Evolutionary conservation across 2,329 filamentous ascomycete genomes (phyloP).

Genomic region (Fusarium sp.): DNA sequence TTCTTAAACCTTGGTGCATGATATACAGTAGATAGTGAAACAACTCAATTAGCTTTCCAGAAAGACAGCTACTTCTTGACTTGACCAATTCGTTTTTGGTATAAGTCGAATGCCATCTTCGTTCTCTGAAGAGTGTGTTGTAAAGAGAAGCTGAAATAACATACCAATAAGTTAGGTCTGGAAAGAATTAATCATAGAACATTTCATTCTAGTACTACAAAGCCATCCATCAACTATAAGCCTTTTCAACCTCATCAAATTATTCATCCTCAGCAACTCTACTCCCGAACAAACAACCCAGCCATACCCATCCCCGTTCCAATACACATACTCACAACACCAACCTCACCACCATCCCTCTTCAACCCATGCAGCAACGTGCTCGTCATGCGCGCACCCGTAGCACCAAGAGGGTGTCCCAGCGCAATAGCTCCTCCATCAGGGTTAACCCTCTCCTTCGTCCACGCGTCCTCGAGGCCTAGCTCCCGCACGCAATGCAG

Average conservation of each 20-base stretch:
- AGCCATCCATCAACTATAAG: neutral
- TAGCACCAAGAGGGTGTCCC: conserved; percentile 91
- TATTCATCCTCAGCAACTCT: neutral
- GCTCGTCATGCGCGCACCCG: conserved; percentile 82
- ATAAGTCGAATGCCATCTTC: no score
- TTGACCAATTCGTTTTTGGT: no score
- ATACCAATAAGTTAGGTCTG: neutral
- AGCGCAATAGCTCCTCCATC: conserved; percentile 95
- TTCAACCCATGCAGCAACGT: conserved; percentile 76
- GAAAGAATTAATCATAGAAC: neutral
- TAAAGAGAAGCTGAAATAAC: neutral
- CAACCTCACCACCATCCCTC: conserved; percentile 79
- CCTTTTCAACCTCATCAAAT: neutral
- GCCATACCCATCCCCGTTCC: conserved; percentile 64
- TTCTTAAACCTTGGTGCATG: no score
- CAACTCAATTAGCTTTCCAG: no score
- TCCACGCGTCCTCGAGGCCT: conserved; percentile 72
- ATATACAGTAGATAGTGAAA: no score
- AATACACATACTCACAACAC: conserved; percentile 92
- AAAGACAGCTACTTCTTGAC: no score
- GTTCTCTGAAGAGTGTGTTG: no score
- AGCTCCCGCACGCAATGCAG: conserved; percentile 79
- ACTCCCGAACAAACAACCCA: conserved; percentile 45
- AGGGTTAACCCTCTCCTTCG: conserved; percentile 82
- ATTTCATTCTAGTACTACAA: neutral